Conservation (phyloP, 805 yeast genomes). For the Cyberlindnera subsufficiens region DNA sequence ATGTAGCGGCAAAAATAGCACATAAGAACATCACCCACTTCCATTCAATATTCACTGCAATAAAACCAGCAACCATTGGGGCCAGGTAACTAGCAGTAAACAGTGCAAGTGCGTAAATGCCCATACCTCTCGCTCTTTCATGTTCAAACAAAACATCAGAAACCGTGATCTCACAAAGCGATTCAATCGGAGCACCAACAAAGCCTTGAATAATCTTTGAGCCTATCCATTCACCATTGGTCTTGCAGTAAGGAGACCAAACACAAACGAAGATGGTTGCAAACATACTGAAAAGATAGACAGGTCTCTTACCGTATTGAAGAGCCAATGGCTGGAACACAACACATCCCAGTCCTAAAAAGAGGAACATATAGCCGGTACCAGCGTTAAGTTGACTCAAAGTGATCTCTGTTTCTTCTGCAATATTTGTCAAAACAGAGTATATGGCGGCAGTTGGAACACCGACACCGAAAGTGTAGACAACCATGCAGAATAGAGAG, state of each 20-base stretch:
- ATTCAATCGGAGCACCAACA: slow-evolving; percentile 39
- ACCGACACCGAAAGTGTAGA: slow-evolving; percentile 41
- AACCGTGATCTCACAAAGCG: slow-evolving; percentile 43
- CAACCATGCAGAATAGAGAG: slow-evolving; percentile 38
- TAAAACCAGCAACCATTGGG: slow-evolving; percentile 55
- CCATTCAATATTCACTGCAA: slow-evolving; percentile 44
- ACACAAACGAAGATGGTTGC: slow-evolving; percentile 33
- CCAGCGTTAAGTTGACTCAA: slow-evolving; percentile 38
- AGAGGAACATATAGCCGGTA: slow-evolving; percentile 45
- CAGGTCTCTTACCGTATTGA: slow-evolving; percentile 44
- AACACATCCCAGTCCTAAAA: slow-evolving; percentile 45
- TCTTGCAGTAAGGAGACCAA: slow-evolving; percentile 36
- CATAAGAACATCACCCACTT: slow-evolving; percentile 47
- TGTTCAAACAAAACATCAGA: slow-evolving; percentile 48
- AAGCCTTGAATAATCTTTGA: slow-evolving; percentile 32
- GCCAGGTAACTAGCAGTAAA: slow-evolving; percentile 51
- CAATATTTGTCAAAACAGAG: slow-evolving; percentile 35
- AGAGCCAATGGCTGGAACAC: slow-evolving; percentile 46
- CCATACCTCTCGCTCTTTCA: slow-evolving; percentile 42
- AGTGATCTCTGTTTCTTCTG: slow-evolving; percentile 30
- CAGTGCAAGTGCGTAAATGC: slow-evolving; percentile 49
- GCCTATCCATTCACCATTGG: slow-evolving; percentile 34
- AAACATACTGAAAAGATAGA: slow-evolving; percentile 33
- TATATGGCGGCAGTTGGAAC: slow-evolving; percentile 42
- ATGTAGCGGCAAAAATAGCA: slow-evolving; percentile 40